phyloP scores from a whole-genome alignment of 2,329 filamentous ascomycete genomes.

The Claviceps sp. region DNA sequence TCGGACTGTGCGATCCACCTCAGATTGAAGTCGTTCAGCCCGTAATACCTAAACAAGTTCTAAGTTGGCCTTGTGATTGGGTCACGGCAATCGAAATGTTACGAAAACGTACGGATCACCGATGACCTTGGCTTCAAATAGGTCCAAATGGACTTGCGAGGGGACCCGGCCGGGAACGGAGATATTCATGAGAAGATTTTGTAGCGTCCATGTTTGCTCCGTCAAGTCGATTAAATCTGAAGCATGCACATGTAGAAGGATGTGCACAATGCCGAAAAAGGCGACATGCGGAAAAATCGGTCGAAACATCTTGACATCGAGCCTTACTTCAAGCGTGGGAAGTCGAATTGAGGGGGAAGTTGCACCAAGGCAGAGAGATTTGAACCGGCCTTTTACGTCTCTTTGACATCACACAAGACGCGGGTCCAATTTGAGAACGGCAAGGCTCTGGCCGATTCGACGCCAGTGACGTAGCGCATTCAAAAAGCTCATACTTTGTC shows the following conservation, averaged over 20 bases:
- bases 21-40: constrained; percentile 44
- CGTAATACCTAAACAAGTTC: constrained; percentile 26
- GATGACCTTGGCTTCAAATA: constrained; percentile 38
- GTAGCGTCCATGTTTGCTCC: constrained; percentile 4
- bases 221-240: constrained; percentile 1
- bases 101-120: constrained; percentile 22
- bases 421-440: too few species aligned
- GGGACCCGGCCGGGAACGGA: constrained; percentile 38
- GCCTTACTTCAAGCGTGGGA: too few species aligned
- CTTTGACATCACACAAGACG: too few species aligned
- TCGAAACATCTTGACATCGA: background rate
- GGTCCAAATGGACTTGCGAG: constrained; percentile 46
- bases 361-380: too few species aligned
- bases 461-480: too few species aligned
- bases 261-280: background rate
- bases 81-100: background rate
- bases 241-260: background rate
- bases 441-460: too few species aligned
- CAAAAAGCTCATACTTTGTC: too few species aligned
- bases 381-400: too few species aligned
- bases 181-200: constrained; percentile 11
- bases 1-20: constrained; percentile 40
- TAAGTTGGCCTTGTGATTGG: constrained; percentile 1
- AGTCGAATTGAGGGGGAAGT: too few species aligned
- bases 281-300: background rate